Conservation (phyloP, 306 rosid genomes). For the Vicia faba region DNA sequence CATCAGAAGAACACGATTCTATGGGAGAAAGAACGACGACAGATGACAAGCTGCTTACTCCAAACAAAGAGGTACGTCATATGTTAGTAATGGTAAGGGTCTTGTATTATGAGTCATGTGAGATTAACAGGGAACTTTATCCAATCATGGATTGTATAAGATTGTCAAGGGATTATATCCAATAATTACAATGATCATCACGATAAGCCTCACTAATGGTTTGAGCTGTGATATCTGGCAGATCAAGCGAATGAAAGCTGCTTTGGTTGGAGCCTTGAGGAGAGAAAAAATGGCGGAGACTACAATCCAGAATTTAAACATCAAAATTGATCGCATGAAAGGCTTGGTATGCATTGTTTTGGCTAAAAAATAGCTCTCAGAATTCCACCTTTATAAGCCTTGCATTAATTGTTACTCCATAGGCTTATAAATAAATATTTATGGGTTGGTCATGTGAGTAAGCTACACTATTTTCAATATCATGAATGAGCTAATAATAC, state of each 20-base stretch:
- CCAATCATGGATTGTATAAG: constrained; percentile 8
- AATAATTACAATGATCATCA: background rate
- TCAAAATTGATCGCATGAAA: constrained; percentile 59
- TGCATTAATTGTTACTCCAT: background rate
- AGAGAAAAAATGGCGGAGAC: constrained; percentile 77
- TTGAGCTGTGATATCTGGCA: constrained; percentile 50
- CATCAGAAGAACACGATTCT: constrained; percentile 48
- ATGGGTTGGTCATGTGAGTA: constrained; percentile 19
- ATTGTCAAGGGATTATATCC: constrained; percentile 28
- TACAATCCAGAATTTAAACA: constrained; percentile 58
- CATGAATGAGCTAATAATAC: constrained; percentile 38
- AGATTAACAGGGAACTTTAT: constrained; percentile 19
- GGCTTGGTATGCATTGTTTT: constrained; percentile 56
- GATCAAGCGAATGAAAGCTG: constrained; percentile 62
- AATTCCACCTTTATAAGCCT: constrained; percentile 10
- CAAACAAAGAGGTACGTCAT: constrained; percentile 55
- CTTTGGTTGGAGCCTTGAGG: constrained; percentile 70
- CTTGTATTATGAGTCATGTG: constrained; percentile 18
- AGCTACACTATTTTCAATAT: constrained; percentile 17
- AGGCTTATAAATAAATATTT: background rate
- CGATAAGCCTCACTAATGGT: constrained; percentile 17
- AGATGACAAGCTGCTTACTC: constrained; percentile 42
- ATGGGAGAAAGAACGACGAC: constrained; percentile 38
- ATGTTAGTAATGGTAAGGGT: constrained; percentile 17
- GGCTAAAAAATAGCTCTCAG: constrained; percentile 16